Conservation (phyloP, 2,329 filamentous ascomycete genomes). For the Parafenestella ontariensis region DNA sequence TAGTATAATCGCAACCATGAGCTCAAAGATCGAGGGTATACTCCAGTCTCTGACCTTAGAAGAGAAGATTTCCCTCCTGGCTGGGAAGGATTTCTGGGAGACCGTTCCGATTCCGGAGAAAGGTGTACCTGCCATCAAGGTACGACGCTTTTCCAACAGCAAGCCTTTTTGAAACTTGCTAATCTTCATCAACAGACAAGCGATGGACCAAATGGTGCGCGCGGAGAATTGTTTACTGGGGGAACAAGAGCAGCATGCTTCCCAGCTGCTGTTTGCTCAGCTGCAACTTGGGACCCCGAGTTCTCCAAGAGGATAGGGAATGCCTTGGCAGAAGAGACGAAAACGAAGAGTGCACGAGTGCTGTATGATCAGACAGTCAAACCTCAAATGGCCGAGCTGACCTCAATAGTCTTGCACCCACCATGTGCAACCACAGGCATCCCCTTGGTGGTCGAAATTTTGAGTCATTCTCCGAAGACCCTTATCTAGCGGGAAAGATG, state of each 20-base stretch:
- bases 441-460: constrained; percentile 83
- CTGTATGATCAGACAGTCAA: constrained; percentile 49
- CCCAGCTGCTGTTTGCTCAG: constrained; percentile 73
- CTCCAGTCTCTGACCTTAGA: constrained; percentile 43
- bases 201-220: constrained; percentile 73
- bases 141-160: constrained; percentile 5
- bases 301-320: constrained; percentile 62
- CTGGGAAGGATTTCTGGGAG: constrained; percentile 70
- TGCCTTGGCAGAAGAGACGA: constrained; percentile 73
- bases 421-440: constrained; percentile 80
- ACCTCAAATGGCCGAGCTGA: not conserved
- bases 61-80: constrained; percentile 45
- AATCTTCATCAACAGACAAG: constrained; percentile 59
- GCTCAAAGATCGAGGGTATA: constrained; percentile 35
- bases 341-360: constrained; percentile 75
- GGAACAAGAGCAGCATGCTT: constrained; percentile 73
- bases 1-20: constrained; percentile 19
- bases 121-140: constrained; percentile 65
- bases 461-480: constrained; percentile 75
- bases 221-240: constrained; percentile 69
- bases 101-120: constrained; percentile 66
- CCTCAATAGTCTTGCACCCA: constrained; percentile 67
- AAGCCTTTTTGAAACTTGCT: not conserved
- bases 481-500: constrained; percentile 71
- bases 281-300: constrained; percentile 75